Percentiles rank a stretch among this genome's conserved stretches.
These are phyloP conservation scores for Craspedostauros australis DNA, from an alignment of 108 stramenopile genomes.

Conservation along the genomic window DNA sequence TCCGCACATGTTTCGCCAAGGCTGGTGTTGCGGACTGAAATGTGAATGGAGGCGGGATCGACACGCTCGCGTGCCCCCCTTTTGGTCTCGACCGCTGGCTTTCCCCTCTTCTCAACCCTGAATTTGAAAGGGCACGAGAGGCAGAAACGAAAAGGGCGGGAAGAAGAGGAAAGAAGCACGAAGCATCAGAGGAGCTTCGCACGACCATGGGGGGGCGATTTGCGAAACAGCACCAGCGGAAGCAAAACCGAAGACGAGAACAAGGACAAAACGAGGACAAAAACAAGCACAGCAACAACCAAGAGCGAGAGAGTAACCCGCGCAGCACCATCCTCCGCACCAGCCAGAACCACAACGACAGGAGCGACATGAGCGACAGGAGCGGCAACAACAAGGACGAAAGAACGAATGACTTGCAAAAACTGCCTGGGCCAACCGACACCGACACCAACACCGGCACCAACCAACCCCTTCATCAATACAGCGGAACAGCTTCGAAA, in stretches of 20 bases:
- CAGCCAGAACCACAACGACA: conserved; percentile 1
- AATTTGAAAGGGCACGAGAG: no score
- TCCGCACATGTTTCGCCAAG: no score
- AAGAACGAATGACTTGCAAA: background rate
- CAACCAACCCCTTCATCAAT: conserved; percentile 5
- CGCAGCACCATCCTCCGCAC: conserved; percentile 1
- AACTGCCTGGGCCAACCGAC: no score
- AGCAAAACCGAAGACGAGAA: no score
- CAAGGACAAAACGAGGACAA: background rate
- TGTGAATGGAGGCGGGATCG: no score
- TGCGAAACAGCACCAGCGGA: no score
- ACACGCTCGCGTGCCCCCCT: no score
- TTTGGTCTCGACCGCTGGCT: no score
- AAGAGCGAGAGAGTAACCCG: conserved; percentile 5
- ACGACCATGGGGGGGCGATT: no score
- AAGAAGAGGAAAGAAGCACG: background rate
- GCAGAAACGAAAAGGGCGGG: background rate
- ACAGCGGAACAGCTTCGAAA: background rate
- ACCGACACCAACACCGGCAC: background rate
- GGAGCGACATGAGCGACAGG: background rate
- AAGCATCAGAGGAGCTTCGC: background rate
- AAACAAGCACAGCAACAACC: background rate
- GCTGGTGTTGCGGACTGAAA: no score
- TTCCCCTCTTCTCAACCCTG: no score
- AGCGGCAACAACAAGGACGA: background rate